A percentile compares a stretch with the other conserved stretches of the same genome.
Conservation (phyloP, 2,329 filamentous ascomycete genomes). For the Clathrospora elynae region DNA sequence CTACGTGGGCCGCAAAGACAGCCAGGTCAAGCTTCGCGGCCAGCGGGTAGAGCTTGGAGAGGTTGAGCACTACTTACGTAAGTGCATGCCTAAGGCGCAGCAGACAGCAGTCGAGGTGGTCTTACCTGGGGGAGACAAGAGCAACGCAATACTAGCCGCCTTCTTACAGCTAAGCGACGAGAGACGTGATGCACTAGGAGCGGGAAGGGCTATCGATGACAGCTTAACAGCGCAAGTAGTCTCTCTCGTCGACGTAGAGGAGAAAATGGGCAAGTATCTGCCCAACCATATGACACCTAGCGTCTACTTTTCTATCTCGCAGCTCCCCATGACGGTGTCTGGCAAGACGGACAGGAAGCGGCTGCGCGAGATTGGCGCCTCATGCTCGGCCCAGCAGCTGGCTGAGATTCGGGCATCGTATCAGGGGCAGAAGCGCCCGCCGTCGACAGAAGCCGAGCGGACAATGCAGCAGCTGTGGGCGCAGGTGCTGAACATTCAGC, state of each 20-base stretch:
- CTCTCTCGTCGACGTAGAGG: no score
- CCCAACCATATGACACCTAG: slow-evolving; percentile 50
- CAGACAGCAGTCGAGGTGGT: neutral
- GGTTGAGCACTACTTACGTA: slow-evolving; percentile 7
- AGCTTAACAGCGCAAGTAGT: no score
- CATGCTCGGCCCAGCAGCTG: neutral
- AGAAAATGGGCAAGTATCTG: slow-evolving; percentile 11
- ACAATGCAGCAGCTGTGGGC: slow-evolving; percentile 6
- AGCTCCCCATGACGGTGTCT: slow-evolving; percentile 53
- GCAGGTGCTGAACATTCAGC: slow-evolving; percentile 5
- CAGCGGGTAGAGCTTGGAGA: slow-evolving; percentile 26
- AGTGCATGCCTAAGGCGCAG: neutral
- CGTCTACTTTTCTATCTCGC: slow-evolving; percentile 51
- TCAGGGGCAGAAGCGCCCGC: neutral
- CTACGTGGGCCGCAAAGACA: slow-evolving; percentile 20
- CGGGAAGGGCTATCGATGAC: neutral
- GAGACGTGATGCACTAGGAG: no score
- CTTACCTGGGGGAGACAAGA: neutral
- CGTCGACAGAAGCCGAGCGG: neutral
- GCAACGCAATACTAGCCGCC: neutral
- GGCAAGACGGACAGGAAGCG: slow-evolving; percentile 47
- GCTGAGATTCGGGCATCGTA: neutral
- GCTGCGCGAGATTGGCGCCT: slow-evolving; percentile 22
- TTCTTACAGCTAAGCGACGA: neutral
- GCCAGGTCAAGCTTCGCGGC: slow-evolving; percentile 22